phyloP scores from a whole-genome alignment of 169 alveolate species.

The Plasmodium gonderi region DNA sequence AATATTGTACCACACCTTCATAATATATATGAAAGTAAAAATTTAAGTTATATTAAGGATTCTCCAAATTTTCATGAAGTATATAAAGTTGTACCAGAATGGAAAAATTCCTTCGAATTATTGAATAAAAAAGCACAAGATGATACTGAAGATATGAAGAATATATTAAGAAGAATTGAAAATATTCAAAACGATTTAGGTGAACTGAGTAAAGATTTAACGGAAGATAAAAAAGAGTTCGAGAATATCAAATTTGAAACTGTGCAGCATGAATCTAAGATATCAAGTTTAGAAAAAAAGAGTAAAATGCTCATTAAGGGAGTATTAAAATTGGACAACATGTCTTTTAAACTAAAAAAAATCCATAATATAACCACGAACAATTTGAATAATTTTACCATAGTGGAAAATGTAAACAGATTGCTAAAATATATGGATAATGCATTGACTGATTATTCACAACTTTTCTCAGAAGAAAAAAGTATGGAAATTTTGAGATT shows the following conservation, averaged over 20 bases:
- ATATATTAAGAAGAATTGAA: slow-evolving; percentile 48
- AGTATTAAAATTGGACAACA: slow-evolving; percentile 58
- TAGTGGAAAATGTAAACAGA: slow-evolving; percentile 38
- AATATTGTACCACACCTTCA: slow-evolving; percentile 58
- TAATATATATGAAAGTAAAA: slow-evolving; percentile 57
- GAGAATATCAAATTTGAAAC: slow-evolving; percentile 74
- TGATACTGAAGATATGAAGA: slow-evolving; percentile 70
- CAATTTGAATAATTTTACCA: slow-evolving; percentile 48
- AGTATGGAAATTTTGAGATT: slow-evolving; percentile 60
- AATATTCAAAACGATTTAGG: slow-evolving; percentile 52
- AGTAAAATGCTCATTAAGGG: slow-evolving; percentile 63
- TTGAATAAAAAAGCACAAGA: slow-evolving; percentile 59
- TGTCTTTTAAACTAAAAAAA: slow-evolving; percentile 43
- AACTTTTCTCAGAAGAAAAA: slow-evolving; percentile 19
- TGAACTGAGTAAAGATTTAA: slow-evolving; percentile 36
- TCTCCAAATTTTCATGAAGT: slow-evolving; percentile 52
- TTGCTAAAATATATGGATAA: slow-evolving; percentile 49
- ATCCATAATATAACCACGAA: slow-evolving; percentile 27
- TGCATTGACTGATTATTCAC: slow-evolving; percentile 13
- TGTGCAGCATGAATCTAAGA: slow-evolving; percentile 51
- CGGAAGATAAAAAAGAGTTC: slow-evolving; percentile 69
- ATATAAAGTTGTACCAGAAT: slow-evolving; percentile 48
- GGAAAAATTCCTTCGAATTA: slow-evolving; percentile 65
- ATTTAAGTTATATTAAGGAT: slow-evolving; percentile 67
- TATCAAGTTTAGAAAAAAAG: slow-evolving; percentile 45